These are phyloP conservation scores for Laetiporus sulphureus DNA, from an alignment of 1,284 basidiomycete genomes.

Conservation along the genomic window DNA sequence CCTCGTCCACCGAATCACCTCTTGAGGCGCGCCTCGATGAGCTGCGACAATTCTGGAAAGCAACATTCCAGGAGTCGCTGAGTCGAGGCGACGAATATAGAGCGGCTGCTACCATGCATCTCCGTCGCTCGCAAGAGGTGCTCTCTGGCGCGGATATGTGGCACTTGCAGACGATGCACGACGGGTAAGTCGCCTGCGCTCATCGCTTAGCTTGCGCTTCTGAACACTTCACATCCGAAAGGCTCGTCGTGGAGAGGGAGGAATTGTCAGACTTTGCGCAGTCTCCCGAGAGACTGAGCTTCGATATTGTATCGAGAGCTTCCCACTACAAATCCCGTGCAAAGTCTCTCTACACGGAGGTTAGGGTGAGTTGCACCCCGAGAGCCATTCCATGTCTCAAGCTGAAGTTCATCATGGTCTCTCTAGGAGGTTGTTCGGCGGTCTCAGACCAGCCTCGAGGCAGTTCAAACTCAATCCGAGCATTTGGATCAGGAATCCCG, in stretches of 20 bases:
- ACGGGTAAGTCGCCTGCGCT: slow-evolving; percentile 5
- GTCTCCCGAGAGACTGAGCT: slow-evolving; percentile 4
- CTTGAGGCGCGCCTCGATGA: background rate
- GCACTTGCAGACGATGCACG: slow-evolving; percentile 8
- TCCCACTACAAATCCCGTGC: slow-evolving; percentile 6
- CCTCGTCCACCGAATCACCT: slow-evolving; percentile 1
- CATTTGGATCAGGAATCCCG: background rate
- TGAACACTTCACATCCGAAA: background rate
- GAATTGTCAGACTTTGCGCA: slow-evolving; percentile 1
- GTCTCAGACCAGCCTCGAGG: slow-evolving; percentile 3
- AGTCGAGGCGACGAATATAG: slow-evolving; percentile 3
- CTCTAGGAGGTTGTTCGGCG: slow-evolving; percentile 5
- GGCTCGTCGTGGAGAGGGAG: slow-evolving; percentile 7
- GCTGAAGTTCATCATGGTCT: background rate
- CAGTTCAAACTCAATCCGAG: background rate
- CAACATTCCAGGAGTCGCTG: slow-evolving; percentile 2
- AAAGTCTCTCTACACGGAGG: slow-evolving; percentile 3
- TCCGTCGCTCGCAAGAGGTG: background rate
- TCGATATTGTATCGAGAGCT: slow-evolving; percentile 5
- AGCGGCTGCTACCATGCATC: background rate
- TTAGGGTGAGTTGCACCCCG: slow-evolving; percentile 1
- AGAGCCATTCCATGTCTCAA: background rate
- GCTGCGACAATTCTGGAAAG: slow-evolving; percentile 5
- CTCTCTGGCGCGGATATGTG: slow-evolving; percentile 6
- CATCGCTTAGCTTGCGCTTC: background rate